Base-by-base conservation (phyloP, 1,284 basidiomycete species). In the Pholiota adiposa region DNA sequence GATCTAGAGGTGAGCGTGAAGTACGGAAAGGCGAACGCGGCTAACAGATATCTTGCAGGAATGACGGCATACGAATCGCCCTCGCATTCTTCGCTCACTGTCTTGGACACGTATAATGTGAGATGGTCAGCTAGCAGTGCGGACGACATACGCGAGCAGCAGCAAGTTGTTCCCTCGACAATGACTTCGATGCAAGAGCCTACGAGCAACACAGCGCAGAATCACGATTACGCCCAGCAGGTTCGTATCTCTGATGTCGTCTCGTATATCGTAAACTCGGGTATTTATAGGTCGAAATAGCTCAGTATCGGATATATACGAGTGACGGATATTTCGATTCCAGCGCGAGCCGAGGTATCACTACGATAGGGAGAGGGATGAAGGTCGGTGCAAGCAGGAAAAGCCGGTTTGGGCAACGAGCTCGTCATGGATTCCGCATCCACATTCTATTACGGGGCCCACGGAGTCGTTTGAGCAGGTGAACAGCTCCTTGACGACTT, bases 261-360 rank as follows among this genome's bases (percentile, higher is more conserved):
- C 23, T 29, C 7, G 8, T n/a, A 43, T 41, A 53, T 23, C 44
- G 44, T 46, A 46, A 46, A 11, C 44, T 40, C 51, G 27, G 21
- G 41, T 40, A 53, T 53, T 41, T 40, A 18, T 29, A 40, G 51
- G n/a, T 29, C 21, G 36, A 53, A 25, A 27, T 46, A 46, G 25
- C 44, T 46, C 44, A 53, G 38, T 23, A 12, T 19, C 51, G 23
- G n/a, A 41, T 27, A 18, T 53, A 53, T 27, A 25, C 36, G 2
- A n/a, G 18, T 18, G 51, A 53, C n/a, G 51, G 51, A 6, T 53
- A 43, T 25, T 53, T 53, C 25, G 51, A 53, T 33, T 43, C n/a
- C 29, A 43, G 18, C 14, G 38, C n/a, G 16, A 21, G 23, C 40
- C 40, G 4, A n/a, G 0, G 4, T 46, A 54, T 6, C 40, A 54